Evolutionary conservation across 2,329 filamentous ascomycete species (phyloP), one percentile per base, ranked within the genome.

Genomic region (Fusarium miscanthi): DNA sequence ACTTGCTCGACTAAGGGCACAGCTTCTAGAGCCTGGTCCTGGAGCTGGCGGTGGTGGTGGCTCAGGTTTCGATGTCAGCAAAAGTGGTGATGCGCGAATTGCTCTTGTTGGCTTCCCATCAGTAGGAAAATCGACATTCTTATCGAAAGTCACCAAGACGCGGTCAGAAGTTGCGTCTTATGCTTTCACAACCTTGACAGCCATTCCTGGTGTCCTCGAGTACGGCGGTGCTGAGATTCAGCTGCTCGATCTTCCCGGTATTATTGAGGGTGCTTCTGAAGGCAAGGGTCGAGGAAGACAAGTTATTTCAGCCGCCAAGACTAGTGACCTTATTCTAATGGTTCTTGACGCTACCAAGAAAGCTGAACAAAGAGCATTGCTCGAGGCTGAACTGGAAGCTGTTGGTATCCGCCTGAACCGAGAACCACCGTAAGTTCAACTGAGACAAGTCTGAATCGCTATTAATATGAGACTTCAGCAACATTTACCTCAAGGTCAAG

Each of bases 121-220:
- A 0, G 96, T 99, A 57, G 96, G 96, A 81, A 99, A 99, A 85
- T 99, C 96, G 5, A 99, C 96, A 0, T 98, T 99, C 80, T 82
- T 99, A n/a, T 98, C 95, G 53, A 98, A 98, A 80, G 97, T 99
- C 81, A 99, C 96, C 54, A 98, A 97, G 85, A 99, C 97, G 42
- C 94, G 94, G 79, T 97, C 94, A 56, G 95, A 98, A 81, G 94
- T 98, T 33, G 96, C 96, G 2, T 93, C 96, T 1, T 99, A 99
- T 81, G 91, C 95, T 63, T 99, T 99, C 89, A 99, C 96, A 16
- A 99, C 96, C 3, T 87, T 99, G 48, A 99, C 96, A 14, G 97
- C 96, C 40, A 99, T 99, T 75, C 96, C 96, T 2, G 96, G 96
- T 76, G 97, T 99, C 42, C 89, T 99, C 60, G 95, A 98, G 85